Base-by-base conservation (phyloP, 148 eudicot genomes). In the Pharnaceum exiguum region DNA sequence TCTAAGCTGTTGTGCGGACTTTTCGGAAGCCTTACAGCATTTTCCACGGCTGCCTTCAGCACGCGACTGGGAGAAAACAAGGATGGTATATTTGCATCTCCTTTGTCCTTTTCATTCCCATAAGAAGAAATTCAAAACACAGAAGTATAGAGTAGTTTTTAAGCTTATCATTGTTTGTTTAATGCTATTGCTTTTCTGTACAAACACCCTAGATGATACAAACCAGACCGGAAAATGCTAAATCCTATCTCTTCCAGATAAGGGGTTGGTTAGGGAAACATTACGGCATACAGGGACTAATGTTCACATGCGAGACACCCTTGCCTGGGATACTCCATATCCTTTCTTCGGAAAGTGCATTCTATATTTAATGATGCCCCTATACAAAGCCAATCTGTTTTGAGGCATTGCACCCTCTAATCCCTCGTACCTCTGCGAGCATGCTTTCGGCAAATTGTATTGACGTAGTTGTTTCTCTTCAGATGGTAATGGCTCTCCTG, bases 301-400 rank as follows among this genome's bases (percentile, higher is more conserved):
- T 23, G 57, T 60, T 61, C 11, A 60, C 28, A 68, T 43, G 63
- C 28, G 36, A n/a, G 8, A 24, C 21, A 43, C 57, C 23, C 69
- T 63, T 33, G 30, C 56, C 16, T 51, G 35, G 11, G 66, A 59
- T 28, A 59, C 66, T 10, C 70, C 57, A 55, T 72, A 72, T 29
- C 55, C 71, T 47, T 55, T 60, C 46, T 48, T 60, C 8, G 58
- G 67, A 49, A 39, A 55, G 12, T 19, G 51, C 62, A 54, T 69
- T 13, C 57, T 81, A 32, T 49, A 43, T 56, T 76, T 11, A 37
- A 77, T 62, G 6, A 77, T 77, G 55, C 87, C 90, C 60, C 70
- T 81, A 36, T 87, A 87, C 70, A 87, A 61, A 3, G 40, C 80
- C 76, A 77, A 69, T 67, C 90, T 64, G 35, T 84, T 87, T 11